Conservation (phyloP, 2,329 filamentous ascomycete species). For the Lomentospora prolificans region DNA sequence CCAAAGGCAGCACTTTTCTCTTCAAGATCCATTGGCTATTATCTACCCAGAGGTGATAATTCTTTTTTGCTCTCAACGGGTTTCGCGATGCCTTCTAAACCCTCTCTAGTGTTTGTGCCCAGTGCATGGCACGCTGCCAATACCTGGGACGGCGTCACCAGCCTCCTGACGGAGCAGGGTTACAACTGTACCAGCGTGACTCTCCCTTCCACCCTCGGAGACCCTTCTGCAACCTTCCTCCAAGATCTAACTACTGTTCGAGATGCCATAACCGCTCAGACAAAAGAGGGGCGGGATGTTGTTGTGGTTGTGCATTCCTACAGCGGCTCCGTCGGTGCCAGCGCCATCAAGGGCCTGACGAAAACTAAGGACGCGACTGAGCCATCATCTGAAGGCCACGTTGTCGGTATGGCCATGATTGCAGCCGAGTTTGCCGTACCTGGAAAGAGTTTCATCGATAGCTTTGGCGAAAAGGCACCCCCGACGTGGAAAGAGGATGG, state of each 20-base stretch:
- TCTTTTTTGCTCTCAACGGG: background rate
- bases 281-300: slow-evolving; percentile 29
- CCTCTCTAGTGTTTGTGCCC: slow-evolving; percentile 32
- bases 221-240: slow-evolving; percentile 26
- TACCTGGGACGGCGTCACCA: slow-evolving; percentile 25
- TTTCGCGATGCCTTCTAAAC: slow-evolving; percentile 2
- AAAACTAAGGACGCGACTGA: slow-evolving; percentile 9
- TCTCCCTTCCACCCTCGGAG: slow-evolving; percentile 26
- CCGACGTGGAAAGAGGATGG: background rate
- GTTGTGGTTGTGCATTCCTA: slow-evolving; percentile 39
- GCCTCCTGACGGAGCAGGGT: slow-evolving; percentile 20
- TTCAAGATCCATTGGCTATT: no score
- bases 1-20: no score
- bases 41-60: no score
- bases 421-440: slow-evolving; percentile 30
- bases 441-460: background rate
- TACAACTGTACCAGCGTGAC: slow-evolving; percentile 24
- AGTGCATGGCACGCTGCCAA: slow-evolving; percentile 36
- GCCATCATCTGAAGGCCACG: slow-evolving; percentile 21
- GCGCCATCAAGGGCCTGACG: slow-evolving; percentile 33
- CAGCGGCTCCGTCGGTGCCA: slow-evolving; percentile 35
- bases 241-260: slow-evolving; percentile 30
- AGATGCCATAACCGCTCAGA: slow-evolving; percentile 11
- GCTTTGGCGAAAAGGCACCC: background rate
- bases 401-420: slow-evolving; percentile 33